Evolutionary conservation across 441 rosid genomes (phyloP), one percentile per base, ranked within the genome.

Genomic region (Aleurites moluccanus): DNA sequence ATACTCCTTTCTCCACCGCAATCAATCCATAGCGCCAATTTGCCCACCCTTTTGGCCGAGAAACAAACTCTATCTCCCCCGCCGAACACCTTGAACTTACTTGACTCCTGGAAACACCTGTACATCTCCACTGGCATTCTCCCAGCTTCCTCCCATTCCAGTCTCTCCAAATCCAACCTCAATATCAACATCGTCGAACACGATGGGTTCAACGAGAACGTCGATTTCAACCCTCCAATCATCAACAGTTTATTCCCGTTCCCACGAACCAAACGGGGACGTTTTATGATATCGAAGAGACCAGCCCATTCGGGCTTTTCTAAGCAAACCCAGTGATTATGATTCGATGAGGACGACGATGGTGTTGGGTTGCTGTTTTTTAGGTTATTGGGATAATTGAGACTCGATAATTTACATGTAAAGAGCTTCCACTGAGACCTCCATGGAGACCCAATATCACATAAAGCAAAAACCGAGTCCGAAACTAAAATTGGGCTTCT

Each of bases 361-460:
- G 78, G 20, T 15, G 63, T 21, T 18, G 42, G 30, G n/a, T 30
- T 38, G 28, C 74, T 66, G 42, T 35, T 63, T 30, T 44, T 52
- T 35, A 20, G 50, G 9, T 62, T 52, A 44, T 35, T 40, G 4
- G 63, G 75, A 44, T 25, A 18, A 61, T 42, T 76, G 33, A 84
- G 79, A 10, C 70, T 84, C 2, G 82, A 70, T 9, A 90, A 75
- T 25, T 82, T 80, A 68, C 96, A 89, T 0, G 85, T 84, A 78
- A 90, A 92, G 18, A 92, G 87, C 77, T 94, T 89, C 97, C 98
- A 90, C 70, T 92, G 93, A 40, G 89, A 86, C 64, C 97, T 83
- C 95, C 97, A 94, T 0, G 97, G 94, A 4, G 98, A 91, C 42
- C 98, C 97, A 11, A 94, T 86, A 64, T 94, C 97, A 61, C 97